These are phyloP conservation scores for Ammopiptanthus mongolicus DNA, from an alignment of 306 rosid species.

Conservation along the genomic window DNA sequence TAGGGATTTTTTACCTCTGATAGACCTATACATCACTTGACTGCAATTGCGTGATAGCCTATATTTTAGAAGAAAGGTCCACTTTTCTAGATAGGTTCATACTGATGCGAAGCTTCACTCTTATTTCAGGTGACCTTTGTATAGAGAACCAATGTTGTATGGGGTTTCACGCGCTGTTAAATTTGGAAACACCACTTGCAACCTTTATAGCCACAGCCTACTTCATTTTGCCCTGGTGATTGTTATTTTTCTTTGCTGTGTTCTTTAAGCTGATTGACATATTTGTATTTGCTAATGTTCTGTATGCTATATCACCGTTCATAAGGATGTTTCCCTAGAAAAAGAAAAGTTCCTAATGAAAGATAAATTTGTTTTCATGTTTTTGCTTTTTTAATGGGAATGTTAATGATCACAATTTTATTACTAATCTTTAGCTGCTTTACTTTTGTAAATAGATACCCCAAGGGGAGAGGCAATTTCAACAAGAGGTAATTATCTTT, in stretches of 20 bases:
- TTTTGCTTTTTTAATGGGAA: background rate
- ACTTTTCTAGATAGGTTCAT: background rate
- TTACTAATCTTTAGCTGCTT: background rate
- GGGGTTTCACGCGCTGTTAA: slow-evolving; percentile 54
- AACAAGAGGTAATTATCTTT: slow-evolving; percentile 63
- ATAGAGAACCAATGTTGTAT: slow-evolving; percentile 57
- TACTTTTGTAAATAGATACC: slow-evolving; percentile 30
- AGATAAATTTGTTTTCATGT: background rate
- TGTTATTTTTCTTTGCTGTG: background rate
- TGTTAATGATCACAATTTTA: background rate
- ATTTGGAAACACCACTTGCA: slow-evolving; percentile 70
- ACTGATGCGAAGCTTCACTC: slow-evolving; percentile 1
- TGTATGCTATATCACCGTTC: slow-evolving; percentile 2
- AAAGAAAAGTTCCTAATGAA: background rate
- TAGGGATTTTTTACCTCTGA: no score
- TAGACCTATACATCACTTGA: background rate
- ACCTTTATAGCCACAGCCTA: slow-evolving; percentile 92
- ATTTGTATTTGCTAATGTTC: background rate
- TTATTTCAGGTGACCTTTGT: slow-evolving; percentile 83
- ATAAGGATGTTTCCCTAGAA: background rate
- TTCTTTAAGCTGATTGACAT: background rate
- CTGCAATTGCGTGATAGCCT: background rate
- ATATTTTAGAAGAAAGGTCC: background rate
- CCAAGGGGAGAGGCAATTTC: slow-evolving; percentile 70
- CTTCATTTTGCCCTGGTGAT: slow-evolving; percentile 93